Evolutionary conservation across 805 yeast genomes (phyloP), one percentile per base, ranked within the genome.

Genomic region (Komagataella populi): DNA sequence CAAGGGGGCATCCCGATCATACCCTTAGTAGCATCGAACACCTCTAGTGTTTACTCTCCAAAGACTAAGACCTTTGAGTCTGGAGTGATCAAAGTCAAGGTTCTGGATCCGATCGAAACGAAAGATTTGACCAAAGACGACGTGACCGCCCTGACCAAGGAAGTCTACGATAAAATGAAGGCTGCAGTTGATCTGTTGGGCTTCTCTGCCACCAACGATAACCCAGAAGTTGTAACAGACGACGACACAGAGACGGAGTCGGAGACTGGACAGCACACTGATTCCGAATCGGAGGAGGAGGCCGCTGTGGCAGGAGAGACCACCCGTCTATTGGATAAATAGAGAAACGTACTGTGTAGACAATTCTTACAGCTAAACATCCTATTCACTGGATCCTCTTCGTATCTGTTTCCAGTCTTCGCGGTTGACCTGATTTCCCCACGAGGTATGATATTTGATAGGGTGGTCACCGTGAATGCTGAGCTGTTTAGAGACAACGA

Each of bases 1-100:
- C 96, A 89, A 67, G 95, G 95, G 5, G 80, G 80, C 46, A 81
- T 91, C 44, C 98, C 98, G 17, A 73, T 93, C 49, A 79, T 93
- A 22, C 99, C 99, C 6, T 72, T 85, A 49, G 95, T 87, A 12
- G 89, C 87, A 7, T 79, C 91, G 36, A 93, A 93, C 70, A 87
- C 95, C 51, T 81, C 95, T 3, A 76, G 80, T 30, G 65, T 93
- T 48, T 76, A 86, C 70, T 77, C 78, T 60, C 66, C 84, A 49
- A 76, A 75, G 55, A 67, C 72, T 46, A 76, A 76, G 54, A 73
- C 78, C n/a, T 87, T 91, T 66, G 80, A 82, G 59, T 58, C 77
- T 43, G 99, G 99, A 51, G 80, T 78, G 50, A 86, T 93, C 58
- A 71, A 72, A 47, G 77, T 90, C 53, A 83, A 80, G 58, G 96